These are phyloP conservation scores for Lolium multiflorum DNA, from an alignment of 176 grass and related monocot genomes.

Conservation along the genomic window DNA sequence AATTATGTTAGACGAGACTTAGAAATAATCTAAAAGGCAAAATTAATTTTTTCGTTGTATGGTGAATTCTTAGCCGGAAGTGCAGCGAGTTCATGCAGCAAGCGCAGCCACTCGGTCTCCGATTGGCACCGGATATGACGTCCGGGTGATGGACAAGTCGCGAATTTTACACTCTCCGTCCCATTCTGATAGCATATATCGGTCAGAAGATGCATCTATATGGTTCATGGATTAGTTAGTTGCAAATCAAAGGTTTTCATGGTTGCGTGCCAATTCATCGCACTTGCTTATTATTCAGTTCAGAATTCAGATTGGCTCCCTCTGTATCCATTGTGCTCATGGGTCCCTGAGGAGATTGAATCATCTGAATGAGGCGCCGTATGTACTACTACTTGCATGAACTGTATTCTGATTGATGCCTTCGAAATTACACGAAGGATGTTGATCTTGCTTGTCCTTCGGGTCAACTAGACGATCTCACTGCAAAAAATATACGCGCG, in stretches of 20 bases:
- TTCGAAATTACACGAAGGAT: background rate
- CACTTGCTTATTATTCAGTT: background rate
- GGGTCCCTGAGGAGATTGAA: background rate
- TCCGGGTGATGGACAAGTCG: no score
- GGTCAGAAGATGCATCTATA: no score
- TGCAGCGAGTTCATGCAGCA: background rate
- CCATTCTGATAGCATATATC: no score
- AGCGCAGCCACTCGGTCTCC: background rate
- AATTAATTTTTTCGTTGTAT: background rate
- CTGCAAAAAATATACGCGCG: background rate
- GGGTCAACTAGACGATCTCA: background rate
- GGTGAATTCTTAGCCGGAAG: background rate
- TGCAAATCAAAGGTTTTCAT: background rate
- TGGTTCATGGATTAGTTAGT: no score
- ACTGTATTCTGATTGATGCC: background rate
- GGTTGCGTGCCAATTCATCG: background rate
- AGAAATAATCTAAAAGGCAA: background rate
- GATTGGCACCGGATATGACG: no score
- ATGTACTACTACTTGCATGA: background rate
- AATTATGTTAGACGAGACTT: no score
- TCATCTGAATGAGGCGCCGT: background rate
- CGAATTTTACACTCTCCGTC: no score
- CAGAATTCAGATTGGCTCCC: background rate
- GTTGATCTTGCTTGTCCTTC: background rate
- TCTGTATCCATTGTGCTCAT: slow-evolving; percentile 1